Evolutionary conservation across 371 early-diverging fungal species (phyloP), one percentile per base, ranked within the genome.

Genomic region (Coemansia sp.): DNA sequence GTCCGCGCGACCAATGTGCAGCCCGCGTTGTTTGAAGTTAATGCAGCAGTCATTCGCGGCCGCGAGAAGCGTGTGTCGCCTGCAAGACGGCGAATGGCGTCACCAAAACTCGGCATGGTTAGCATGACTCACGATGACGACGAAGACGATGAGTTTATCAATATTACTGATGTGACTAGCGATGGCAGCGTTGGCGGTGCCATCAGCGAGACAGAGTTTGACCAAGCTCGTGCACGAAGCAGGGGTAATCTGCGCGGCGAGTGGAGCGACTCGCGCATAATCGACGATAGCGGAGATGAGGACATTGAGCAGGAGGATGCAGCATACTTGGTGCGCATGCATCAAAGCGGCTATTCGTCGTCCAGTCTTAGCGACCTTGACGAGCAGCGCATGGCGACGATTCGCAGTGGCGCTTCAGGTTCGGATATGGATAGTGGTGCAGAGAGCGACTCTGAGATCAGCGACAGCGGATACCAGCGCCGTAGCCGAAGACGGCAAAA

Each of bases 111-210:
- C 8, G 13, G 21, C 5, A 18, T 18, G 5, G 61, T 4, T 6
- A 40, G n/a, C 40, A 51, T 6, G 13, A 57, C n/a, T 34, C 50
- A 39, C 4, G 67, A 53, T 1, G 63, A 47, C 18, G 70, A 66
- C 8, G 65, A 64, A 4, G 73, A 77, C 24, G 80, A 79, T 24
- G 80, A 80, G 66, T 68, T 80, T 47, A 71, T 80, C 52, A 80
- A 80, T 59, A 72, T 80, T 63, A 80, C 80, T 4, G 80, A 80
- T 37, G 66, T 78, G 10, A 80, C 79, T n/a, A 78, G 72, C 34
- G 80, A 80, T 59, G 47, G 62, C 13, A 63, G 62, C 40, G 42
- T 40, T 5, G 68, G 16, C 8, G 78, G 64, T n/a, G 45, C 27
- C 26, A 57, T 63, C 7, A 77, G 74, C 61, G 77, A 77, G 27